Base-by-base conservation (phyloP, 257 asterid genomes). In the Nemophila menziesii region DNA sequence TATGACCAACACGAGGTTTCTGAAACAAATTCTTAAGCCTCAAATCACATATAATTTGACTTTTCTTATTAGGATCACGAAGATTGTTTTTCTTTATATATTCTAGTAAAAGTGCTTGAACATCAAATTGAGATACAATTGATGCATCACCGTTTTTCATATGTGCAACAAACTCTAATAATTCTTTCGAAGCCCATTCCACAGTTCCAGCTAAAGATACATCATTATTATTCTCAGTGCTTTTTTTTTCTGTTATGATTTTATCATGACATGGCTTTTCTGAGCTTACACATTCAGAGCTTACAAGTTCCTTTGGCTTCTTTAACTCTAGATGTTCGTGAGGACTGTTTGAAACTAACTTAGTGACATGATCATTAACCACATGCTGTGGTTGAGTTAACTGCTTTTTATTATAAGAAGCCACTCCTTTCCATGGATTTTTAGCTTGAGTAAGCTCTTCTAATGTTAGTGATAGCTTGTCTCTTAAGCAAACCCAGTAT, bases 401-500 rank as follows among this genome's bases (percentile, higher is more conserved):
- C 5, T 45, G 61, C 54, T 61, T 73, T 51, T 39, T 43, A 60
- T 39, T 49, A 39, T 51, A 55, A 16, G 68, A 23, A 52, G 49
- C 52, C 11, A 50, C 61, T 40, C 48, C 74, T 41, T 54, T 70
- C 66, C 66, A 62, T 7, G 82, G 89, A 2, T 56, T 66, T 59
- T 65, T 70, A 49, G 92, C 93, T 67, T 63, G 78, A 20, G 57
- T 65, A 38, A 86, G 86, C 67, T 86, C 93, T 39, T 44, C 42
- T 20, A 75, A 34, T 15, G 80, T 81, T 54, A 86, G 57, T 0
- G 83, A 81, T 40, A 86, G 61, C 54, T 70, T 69, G 37, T 71
- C 82, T 58, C 71, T 81, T 62, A 86, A 59, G 57, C 23, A 39
- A 55, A 69, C 61, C 96, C 96, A 86, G 57, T 86, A 86, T 52